Conservation (phyloP, 306 rosid species). For the Castanea mollissima region DNA sequence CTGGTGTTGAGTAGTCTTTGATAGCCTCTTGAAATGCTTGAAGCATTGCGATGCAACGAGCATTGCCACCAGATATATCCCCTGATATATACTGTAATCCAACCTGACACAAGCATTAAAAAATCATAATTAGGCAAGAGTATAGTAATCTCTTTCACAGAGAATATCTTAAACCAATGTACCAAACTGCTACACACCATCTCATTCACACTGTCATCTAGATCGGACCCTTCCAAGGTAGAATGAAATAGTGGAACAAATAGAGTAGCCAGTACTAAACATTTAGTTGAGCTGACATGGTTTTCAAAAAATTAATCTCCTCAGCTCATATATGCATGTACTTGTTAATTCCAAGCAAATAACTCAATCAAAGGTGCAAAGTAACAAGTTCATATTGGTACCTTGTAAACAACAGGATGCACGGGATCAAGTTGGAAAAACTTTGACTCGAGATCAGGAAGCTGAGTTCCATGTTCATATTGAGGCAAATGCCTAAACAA, state of each 20-base stretch:
- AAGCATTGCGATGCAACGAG: conserved; percentile 62
- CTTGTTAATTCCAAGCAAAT: background rate
- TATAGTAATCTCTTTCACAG: background rate
- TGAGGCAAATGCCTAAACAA: conserved; percentile 65
- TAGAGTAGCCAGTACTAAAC: background rate
- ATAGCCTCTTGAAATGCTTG: conserved; percentile 61
- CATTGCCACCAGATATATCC: conserved; percentile 54
- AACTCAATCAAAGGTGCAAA: background rate
- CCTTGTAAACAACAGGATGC: conserved; percentile 63
- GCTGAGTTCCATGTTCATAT: conserved; percentile 64
- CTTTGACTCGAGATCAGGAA: conserved; percentile 56
- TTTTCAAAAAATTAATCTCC: background rate
- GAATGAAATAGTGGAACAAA: background rate
- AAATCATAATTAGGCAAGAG: conserved; percentile 24
- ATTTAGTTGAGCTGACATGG: background rate
- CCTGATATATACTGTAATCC: conserved; percentile 50
- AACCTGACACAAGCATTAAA: conserved; percentile 32
- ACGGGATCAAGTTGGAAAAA: conserved; percentile 53
- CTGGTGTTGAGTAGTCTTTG: conserved; percentile 53
- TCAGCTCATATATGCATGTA: background rate
- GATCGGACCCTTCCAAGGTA: background rate
- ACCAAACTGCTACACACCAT: background rate
- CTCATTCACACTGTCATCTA: background rate
- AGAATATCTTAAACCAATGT: background rate
- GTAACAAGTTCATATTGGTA: conserved; percentile 4